Percentiles rank a stretch among this genome's conserved stretches.
Conservation (phyloP, 305 asterid genomes). For the Fraxinus ornus region DNA sequence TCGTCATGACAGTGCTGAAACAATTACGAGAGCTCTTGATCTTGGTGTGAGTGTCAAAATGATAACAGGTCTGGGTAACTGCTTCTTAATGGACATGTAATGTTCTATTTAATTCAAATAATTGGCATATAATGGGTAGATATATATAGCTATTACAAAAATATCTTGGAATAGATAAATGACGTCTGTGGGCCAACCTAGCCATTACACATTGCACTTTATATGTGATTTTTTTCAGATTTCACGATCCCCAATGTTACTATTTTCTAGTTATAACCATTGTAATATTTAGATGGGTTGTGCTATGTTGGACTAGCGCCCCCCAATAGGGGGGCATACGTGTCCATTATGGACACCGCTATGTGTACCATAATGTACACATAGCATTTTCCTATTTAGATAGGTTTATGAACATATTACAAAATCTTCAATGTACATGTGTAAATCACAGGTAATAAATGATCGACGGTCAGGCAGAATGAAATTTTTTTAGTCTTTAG, state of each 20-base stretch:
- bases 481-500: background rate
- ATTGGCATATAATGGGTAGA: background rate
- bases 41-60: slow-evolving; percentile 63
- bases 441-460: background rate
- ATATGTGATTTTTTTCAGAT: background rate
- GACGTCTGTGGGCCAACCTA: background rate
- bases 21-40: slow-evolving; percentile 52
- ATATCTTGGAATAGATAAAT: background rate
- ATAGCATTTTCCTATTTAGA: no score
- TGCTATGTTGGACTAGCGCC: no score
- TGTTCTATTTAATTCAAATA: background rate
- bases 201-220: background rate
- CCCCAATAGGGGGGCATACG: no score
- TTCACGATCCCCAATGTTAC: background rate
- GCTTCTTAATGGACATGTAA: background rate
- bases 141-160: background rate
- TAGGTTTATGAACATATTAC: background rate
- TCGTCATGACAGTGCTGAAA: slow-evolving; percentile 59
- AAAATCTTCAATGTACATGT: background rate
- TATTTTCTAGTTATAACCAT: background rate
- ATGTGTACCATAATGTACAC: no score
- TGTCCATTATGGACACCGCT: no score
- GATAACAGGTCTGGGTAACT: slow-evolving; percentile 41
- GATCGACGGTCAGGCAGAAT: background rate
- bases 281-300: background rate